Conservation (phyloP, 164 flowering plant genomes). For the Kingdonia uniflora region DNA sequence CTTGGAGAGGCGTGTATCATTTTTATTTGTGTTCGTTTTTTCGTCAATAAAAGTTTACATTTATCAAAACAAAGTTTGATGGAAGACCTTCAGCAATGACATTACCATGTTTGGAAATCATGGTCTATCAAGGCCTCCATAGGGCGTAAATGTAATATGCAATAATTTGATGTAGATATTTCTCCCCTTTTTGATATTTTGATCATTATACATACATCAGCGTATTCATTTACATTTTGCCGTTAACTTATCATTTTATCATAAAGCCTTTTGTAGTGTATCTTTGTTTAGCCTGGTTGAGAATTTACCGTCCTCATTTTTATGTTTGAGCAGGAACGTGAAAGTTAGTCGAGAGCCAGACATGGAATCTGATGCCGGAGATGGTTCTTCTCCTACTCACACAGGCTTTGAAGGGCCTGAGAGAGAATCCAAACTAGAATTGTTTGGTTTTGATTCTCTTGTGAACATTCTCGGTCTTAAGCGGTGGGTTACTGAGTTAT, state of each 20-base stretch:
- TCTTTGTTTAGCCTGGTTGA: background rate
- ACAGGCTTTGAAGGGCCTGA: constrained; percentile 31
- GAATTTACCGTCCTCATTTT: background rate
- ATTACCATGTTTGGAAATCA: too few species aligned
- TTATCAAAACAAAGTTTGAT: too few species aligned
- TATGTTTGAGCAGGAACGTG: constrained; percentile 31
- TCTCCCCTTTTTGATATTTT: too few species aligned
- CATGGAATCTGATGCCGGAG: constrained; percentile 23
- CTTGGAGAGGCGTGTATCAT: too few species aligned
- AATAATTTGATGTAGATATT: too few species aligned
- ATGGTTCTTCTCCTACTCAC: constrained; percentile 28
- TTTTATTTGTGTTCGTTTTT: too few species aligned
- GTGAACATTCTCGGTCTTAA: constrained; percentile 90
- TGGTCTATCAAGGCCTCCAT: too few species aligned
- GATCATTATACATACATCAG: background rate
- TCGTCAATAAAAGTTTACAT: too few species aligned
- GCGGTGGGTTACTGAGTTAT: constrained; percentile 34
- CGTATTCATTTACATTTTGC: background rate
- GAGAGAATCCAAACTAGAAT: constrained; percentile 74
- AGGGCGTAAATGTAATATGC: too few species aligned
- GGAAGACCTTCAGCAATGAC: too few species aligned
- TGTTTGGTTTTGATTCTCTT: constrained; percentile 98
- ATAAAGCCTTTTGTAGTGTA: too few species aligned
- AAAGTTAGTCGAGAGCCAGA: constrained; percentile 24
- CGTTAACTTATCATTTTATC: background rate